A percentile compares a stretch with the other conserved stretches of the same genome.
Conservation (phyloP, 2,329 filamentous ascomycete species). For the Blastomyces percursus region DNA sequence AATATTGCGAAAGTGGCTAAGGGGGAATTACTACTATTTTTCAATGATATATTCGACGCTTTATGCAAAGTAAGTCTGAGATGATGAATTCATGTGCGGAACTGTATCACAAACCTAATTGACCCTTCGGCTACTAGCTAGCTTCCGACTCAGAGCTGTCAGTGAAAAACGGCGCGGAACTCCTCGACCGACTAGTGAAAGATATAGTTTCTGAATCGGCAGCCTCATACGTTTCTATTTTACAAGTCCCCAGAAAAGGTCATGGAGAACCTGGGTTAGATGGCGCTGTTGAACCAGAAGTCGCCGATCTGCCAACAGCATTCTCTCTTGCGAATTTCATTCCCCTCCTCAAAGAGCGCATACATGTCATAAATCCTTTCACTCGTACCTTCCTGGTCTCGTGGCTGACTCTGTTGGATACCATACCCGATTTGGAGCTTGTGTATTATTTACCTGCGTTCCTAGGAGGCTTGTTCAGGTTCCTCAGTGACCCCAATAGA, state of each 20-base stretch:
- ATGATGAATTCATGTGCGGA: background rate
- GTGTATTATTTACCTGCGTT: conserved; percentile 90
- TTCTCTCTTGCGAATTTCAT: conserved; percentile 90
- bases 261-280: conserved; percentile 30
- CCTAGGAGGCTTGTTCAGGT: conserved; percentile 76
- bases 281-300: conserved; percentile 27
- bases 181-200: conserved; percentile 88
- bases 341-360: conserved; percentile 83
- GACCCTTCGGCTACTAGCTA: conserved; percentile 45
- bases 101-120: background rate
- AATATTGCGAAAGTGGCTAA: conserved; percentile 99
- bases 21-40: conserved; percentile 91
- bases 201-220: conserved; percentile 94
- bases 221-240: conserved; percentile 82
- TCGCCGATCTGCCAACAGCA: conserved; percentile 59
- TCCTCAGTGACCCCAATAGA: conserved; percentile 78
- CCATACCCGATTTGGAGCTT: conserved; percentile 90
- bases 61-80: conserved; percentile 65
- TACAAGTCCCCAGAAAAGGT: conserved; percentile 50
- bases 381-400: conserved; percentile 90
- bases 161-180: conserved; percentile 94
- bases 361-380: conserved; percentile 88
- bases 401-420: conserved; percentile 91
- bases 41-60: conserved; percentile 97
- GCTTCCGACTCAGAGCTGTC: conserved; percentile 92